Evolutionary conservation across 2,329 filamentous ascomycete genomes (phyloP).

Genomic region (Penicillium sp.): DNA sequence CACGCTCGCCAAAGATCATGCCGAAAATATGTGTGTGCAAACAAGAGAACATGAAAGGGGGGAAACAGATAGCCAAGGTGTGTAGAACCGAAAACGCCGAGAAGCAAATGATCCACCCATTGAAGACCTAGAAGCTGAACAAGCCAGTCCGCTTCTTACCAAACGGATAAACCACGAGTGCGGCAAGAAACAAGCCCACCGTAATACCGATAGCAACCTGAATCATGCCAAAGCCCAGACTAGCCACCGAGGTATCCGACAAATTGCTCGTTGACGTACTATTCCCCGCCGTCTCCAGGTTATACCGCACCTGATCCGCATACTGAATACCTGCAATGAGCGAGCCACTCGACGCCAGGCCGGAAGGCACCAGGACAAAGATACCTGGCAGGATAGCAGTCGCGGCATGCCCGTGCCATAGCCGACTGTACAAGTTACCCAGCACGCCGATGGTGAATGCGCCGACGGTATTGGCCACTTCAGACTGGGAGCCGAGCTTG

Average conservation of each 20-base stretch:
- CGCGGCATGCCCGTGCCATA: slow-evolving; percentile 76
- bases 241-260: slow-evolving; percentile 46
- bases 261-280: slow-evolving; percentile 22
- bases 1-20: neutral
- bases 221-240: slow-evolving; percentile 53
- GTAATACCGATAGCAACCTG: slow-evolving; percentile 55
- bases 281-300: slow-evolving; percentile 28
- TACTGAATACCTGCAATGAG: slow-evolving; percentile 61
- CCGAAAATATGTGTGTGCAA: neutral
- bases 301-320: slow-evolving; percentile 56
- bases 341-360: slow-evolving; percentile 61
- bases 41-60: neutral
- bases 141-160: slow-evolving; percentile 53
- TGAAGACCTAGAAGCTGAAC: slow-evolving; percentile 45
- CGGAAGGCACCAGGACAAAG: slow-evolving; percentile 69
- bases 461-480: slow-evolving; percentile 77
- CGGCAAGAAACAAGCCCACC: slow-evolving; percentile 52
- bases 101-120: neutral
- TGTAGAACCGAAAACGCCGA: too few relatives aligned
- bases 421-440: slow-evolving; percentile 76
- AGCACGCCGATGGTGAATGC: slow-evolving; percentile 78
- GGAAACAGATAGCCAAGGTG: too few relatives aligned
- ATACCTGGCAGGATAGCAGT: slow-evolving; percentile 88
- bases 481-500: slow-evolving; percentile 69
- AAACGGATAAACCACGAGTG: slow-evolving; percentile 51